Percentiles rank a stretch among this genome's conserved stretches.
These are phyloP conservation scores for Cyberlindnera petersonii DNA, from an alignment of 805 yeast species.

Conservation along the genomic window DNA sequence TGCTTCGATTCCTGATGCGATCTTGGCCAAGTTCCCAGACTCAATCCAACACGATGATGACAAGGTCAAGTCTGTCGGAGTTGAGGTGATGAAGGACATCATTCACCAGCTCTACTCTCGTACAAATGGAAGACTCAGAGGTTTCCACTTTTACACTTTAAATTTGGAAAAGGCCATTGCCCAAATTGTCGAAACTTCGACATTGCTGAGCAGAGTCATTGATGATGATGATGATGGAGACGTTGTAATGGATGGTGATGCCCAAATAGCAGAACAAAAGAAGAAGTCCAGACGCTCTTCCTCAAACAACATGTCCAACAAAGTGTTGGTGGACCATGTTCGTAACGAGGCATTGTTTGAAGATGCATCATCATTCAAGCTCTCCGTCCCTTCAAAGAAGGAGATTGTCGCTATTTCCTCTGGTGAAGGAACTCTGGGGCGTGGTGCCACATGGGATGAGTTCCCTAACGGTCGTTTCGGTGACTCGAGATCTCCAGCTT, in stretches of 20 bases:
- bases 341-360: constrained; percentile 27
- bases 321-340: constrained; percentile 32
- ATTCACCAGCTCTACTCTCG: constrained; percentile 51
- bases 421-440: constrained; percentile 80
- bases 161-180: constrained; percentile 92
- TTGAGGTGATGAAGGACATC: constrained; percentile 63
- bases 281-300: constrained; percentile 21
- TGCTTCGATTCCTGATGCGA: constrained; percentile 67
- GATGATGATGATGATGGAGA: constrained; percentile 39
- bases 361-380: constrained; percentile 22
- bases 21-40: constrained; percentile 52
- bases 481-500: constrained; percentile 93
- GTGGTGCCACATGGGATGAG: constrained; percentile 96
- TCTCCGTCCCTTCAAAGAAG: constrained; percentile 41
- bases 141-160: constrained; percentile 89
- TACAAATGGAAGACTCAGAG: constrained; percentile 59
- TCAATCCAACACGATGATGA: constrained; percentile 66
- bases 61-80: constrained; percentile 76
- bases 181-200: constrained; percentile 64
- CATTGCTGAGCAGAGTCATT: constrained; percentile 47
- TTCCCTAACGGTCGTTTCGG: constrained; percentile 95
- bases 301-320: constrained; percentile 37
- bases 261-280: constrained; percentile 1
- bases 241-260: constrained; percentile 31
- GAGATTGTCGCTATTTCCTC: constrained; percentile 72